Evolutionary conservation across 306 rosid species (phyloP), one percentile per base, ranked within the genome.

Genomic region (Hippophae rhamnoides): DNA sequence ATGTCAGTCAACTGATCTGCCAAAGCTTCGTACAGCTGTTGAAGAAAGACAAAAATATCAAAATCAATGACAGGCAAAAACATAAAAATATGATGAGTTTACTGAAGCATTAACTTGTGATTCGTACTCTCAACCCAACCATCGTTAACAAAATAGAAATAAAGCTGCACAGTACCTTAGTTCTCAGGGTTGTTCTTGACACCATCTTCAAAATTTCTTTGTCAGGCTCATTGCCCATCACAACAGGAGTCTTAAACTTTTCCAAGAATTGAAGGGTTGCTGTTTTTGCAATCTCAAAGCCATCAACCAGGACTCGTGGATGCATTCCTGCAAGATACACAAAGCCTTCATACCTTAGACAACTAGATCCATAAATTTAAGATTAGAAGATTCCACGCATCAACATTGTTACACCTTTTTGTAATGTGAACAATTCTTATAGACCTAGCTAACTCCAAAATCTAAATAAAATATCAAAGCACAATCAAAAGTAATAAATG

Each of bases 231-330:
- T 76, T 69, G 45, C 96, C 99, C 74, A 92, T 81, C 69, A 86
- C 95, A 14, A 88, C 92, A 52, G 84, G 83, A 38, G 86, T 92
- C 82, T 82, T 92, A 65, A 92, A 92, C 61, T 80, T 82, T 57
- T 92, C 99, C 41, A 92, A 84, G 70, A 88, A 92, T 41, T 88
- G 90, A 50, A 92, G 90, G 6, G 96, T 92, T 46, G 99, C 93
- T 66, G 69, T 71, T 62, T 92, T 92, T 44, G 99, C 99, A 73
- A 88, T 88, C 80, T 92, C 99, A 71, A 92, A 88, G 44, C 99
- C 99, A 79, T 92, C 99, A 58, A 92, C 96, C 70, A 92, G 64
- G 9, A 92, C 86, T 31, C 99, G 96, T 23, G 99, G 99, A 83
- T 92, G 99, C 96, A 92, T 92, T 51, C 99, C 99, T 92, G 57